phyloP scores from a whole-genome alignment of 352 stramenopile species.

The Globisporangium canariense region DNA sequence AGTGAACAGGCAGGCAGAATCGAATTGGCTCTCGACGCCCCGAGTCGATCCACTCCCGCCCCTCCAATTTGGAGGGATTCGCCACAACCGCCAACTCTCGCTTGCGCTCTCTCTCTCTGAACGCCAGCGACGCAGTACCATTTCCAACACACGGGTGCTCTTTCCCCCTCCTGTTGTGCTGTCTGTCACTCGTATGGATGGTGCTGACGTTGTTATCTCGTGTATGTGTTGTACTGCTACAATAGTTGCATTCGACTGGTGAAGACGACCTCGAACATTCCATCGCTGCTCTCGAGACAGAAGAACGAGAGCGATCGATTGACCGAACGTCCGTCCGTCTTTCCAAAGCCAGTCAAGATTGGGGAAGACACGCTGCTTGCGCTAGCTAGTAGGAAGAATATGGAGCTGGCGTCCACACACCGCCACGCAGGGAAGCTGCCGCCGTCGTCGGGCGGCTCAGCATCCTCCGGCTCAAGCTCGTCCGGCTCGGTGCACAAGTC shows the following conservation, averaged over 20 bases:
- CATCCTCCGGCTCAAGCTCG: background rate
- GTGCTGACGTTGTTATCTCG: background rate
- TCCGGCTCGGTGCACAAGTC: slow-evolving; percentile 9
- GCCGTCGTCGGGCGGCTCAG: slow-evolving; percentile 2
- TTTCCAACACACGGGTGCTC: background rate
- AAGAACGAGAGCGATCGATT: background rate
- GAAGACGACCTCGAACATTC: background rate
- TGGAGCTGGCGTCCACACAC: slow-evolving; percentile 11
- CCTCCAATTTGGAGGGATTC: background rate
- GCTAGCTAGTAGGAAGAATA: slow-evolving; percentile 7
- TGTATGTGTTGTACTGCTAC: background rate
- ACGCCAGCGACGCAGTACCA: background rate
- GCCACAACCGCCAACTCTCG: background rate
- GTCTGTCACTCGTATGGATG: background rate
- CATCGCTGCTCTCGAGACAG: background rate
- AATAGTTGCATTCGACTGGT: background rate
- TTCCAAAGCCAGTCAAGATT: slow-evolving; percentile 9
- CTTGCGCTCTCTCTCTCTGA: background rate
- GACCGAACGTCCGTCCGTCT: background rate
- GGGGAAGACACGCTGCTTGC: slow-evolving; percentile 3
- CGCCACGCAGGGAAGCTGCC: background rate
- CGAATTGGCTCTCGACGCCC: slow-evolving; percentile 1
- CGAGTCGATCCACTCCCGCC: background rate
- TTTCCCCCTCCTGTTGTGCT: background rate
- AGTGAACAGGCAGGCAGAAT: background rate